Evolutionary conservation across 805 yeast species (phyloP).

Genomic region (Metschnikowia matae): DNA sequence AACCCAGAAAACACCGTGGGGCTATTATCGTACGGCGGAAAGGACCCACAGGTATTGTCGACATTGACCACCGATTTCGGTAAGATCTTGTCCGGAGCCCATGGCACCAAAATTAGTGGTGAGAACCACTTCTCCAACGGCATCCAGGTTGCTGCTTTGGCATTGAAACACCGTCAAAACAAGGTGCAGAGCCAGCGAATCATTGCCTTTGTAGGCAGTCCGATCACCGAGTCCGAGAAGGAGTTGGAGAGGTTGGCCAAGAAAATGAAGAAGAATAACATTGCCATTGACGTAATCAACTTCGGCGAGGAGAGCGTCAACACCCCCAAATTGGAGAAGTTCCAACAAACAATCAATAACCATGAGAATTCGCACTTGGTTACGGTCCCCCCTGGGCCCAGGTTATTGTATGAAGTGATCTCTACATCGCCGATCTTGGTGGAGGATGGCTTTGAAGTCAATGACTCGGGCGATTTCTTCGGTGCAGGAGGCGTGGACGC

Average conservation of each 20-base stretch:
- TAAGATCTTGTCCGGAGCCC: conserved; percentile 76
- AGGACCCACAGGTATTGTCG: conserved; percentile 78
- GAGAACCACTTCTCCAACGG: conserved; percentile 68
- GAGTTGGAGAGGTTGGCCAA: conserved; percentile 83
- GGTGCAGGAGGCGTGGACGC: conserved; percentile 61
- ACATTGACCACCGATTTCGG: conserved; percentile 88
- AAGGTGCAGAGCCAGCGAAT: conserved; percentile 89
- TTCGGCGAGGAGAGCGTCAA: conserved; percentile 86
- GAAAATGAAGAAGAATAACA: conserved; percentile 86
- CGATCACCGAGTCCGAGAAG: conserved; percentile 62
- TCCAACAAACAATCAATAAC: conserved; percentile 67
- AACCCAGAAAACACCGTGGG: conserved; percentile 97
- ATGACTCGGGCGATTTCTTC: conserved; percentile 34
- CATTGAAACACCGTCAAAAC: conserved; percentile 93
- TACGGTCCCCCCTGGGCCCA: conserved; percentile 85
- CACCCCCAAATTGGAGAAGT: conserved; percentile 73
- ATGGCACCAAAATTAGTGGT: conserved; percentile 72
- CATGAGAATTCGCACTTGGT: conserved; percentile 79
- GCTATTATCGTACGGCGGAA: conserved; percentile 80
- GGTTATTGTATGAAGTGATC: conserved; percentile 75
- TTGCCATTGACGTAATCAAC: conserved; percentile 84
- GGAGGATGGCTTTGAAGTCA: conserved; percentile 56
- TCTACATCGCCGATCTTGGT: conserved; percentile 70
- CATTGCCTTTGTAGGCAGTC: conserved; percentile 84
- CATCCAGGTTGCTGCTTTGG: conserved; percentile 85